These are phyloP conservation scores for Brettanomyces custersianus DNA, from an alignment of 805 yeast genomes.

Conservation along the genomic window DNA sequence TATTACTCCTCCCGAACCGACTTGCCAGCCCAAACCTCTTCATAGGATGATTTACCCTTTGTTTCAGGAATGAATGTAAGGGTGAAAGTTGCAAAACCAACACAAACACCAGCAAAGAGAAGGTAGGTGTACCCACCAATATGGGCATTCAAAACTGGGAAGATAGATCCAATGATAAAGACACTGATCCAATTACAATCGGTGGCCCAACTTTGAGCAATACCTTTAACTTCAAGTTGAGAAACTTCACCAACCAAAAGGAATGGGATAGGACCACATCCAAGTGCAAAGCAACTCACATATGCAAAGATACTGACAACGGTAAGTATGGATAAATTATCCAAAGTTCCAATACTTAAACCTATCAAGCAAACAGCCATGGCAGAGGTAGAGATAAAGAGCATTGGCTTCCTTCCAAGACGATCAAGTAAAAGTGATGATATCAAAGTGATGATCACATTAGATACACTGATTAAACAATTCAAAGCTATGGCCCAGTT, in stretches of 20 bases:
- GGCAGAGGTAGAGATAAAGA: slow-evolving; percentile 52
- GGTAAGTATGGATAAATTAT: slow-evolving; percentile 37
- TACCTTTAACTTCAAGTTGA: slow-evolving; percentile 66
- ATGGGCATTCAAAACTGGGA: slow-evolving; percentile 59
- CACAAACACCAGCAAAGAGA: slow-evolving; percentile 56
- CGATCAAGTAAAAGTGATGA: slow-evolving; percentile 73
- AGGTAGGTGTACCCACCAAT: slow-evolving; percentile 77
- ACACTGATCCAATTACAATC: slow-evolving; percentile 89
- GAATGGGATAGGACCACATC: slow-evolving; percentile 95
- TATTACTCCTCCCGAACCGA: no score
- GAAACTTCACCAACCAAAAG: slow-evolving; percentile 83
- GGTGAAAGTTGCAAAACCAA: slow-evolving; percentile 39
- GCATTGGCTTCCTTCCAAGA: slow-evolving; percentile 65
- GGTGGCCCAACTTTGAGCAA: slow-evolving; percentile 91
- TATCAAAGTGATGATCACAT: slow-evolving; percentile 62
- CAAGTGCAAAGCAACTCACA: slow-evolving; percentile 81
- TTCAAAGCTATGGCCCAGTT: slow-evolving; percentile 62
- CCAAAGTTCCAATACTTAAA: slow-evolving; percentile 58
- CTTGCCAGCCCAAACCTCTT: slow-evolving; percentile 64
- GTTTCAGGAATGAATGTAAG: slow-evolving; percentile 61
- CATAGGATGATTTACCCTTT: slow-evolving; percentile 50
- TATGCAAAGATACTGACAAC: slow-evolving; percentile 61
- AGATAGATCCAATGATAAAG: slow-evolving; percentile 67
- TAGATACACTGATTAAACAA: slow-evolving; percentile 65
- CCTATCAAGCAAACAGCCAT: slow-evolving; percentile 61